Conservation (phyloP, 2,329 filamentous ascomycete genomes). For the Cladosporium halotolerans region DNA sequence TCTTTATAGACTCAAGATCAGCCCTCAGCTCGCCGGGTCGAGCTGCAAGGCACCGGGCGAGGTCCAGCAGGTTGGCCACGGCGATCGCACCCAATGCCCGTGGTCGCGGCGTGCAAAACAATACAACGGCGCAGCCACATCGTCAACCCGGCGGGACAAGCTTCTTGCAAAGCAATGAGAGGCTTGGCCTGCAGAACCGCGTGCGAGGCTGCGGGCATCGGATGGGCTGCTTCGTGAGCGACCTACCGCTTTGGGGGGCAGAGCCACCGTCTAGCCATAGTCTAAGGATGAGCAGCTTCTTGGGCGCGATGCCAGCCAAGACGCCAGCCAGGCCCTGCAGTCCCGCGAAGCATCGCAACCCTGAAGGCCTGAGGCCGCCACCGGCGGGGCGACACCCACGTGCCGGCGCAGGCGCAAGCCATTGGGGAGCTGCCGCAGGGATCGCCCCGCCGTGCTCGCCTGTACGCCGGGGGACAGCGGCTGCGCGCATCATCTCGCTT, state of each 20-base stretch:
- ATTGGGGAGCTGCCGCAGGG: neutral
- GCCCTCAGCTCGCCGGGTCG: constrained; percentile 1
- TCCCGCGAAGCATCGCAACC: neutral
- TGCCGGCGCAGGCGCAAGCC: constrained; percentile 1
- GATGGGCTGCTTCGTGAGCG: constrained; percentile 2
- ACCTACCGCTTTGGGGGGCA: constrained; percentile 5
- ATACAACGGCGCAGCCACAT: constrained; percentile 1
- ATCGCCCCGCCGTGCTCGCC: too few relatives aligned
- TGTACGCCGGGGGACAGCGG: too few relatives aligned
- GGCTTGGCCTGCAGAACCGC: constrained; percentile 10
- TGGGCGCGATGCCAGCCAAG: constrained; percentile 4
- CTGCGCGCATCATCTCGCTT: too few relatives aligned
- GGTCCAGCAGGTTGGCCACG: neutral
- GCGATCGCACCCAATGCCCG: constrained; percentile 5
- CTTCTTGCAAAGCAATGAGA: constrained; percentile 6
- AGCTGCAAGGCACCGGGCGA: constrained; percentile 5
- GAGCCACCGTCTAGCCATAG: neutral
- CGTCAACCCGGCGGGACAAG: constrained; percentile 7
- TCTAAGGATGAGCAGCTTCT: constrained; percentile 5
- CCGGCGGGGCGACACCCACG: neutral
- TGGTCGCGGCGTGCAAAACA: neutral
- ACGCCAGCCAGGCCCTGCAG: constrained; percentile 1
- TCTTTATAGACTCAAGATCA: constrained; percentile 3
- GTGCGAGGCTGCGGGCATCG: neutral
- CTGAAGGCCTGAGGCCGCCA: neutral